Conservation (phyloP, 2,329 filamentous ascomycete genomes). For the Neurospora crassa region DNA sequence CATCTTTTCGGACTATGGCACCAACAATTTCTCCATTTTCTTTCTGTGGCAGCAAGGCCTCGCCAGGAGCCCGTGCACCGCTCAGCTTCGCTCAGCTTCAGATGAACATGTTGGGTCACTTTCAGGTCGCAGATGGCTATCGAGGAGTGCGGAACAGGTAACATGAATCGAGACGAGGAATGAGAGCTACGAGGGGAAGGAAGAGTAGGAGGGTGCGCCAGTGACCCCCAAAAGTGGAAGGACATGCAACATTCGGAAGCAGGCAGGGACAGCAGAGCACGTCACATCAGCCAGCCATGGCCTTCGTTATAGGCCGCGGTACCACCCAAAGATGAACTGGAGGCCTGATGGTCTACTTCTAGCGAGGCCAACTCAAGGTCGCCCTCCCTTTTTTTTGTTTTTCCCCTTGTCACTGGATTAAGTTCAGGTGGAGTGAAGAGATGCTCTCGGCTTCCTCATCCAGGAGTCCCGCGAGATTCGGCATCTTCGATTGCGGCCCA, state of each 20-base stretch:
- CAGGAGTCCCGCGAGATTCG: not conserved
- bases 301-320: not conserved
- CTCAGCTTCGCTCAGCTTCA: not conserved
- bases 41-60: not conserved
- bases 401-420: not conserved
- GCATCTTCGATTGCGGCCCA: not conserved
- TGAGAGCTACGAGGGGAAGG: not conserved
- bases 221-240: constrained; percentile 5
- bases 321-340: not conserved
- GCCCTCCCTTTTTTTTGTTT: not conserved
- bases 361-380: not conserved
- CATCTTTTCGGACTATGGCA: not conserved
- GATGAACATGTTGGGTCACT: constrained; percentile 7
- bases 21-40: not conserved
- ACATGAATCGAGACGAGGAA: constrained; percentile 10
- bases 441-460: not conserved
- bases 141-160: constrained; percentile 4
- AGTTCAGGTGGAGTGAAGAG: not conserved
- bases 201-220: constrained; percentile 1
- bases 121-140: constrained; percentile 14
- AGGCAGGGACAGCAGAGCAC: constrained; percentile 8
- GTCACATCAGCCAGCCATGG: constrained; percentile 12
- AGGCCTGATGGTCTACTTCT: not conserved
- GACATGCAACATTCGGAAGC: constrained; percentile 7
- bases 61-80: not conserved